A percentile compares a stretch with the other conserved stretches of the same genome.
phyloP scores from a whole-genome alignment of 2,329 filamentous ascomycete genomes.

The Didymella sp. region DNA sequence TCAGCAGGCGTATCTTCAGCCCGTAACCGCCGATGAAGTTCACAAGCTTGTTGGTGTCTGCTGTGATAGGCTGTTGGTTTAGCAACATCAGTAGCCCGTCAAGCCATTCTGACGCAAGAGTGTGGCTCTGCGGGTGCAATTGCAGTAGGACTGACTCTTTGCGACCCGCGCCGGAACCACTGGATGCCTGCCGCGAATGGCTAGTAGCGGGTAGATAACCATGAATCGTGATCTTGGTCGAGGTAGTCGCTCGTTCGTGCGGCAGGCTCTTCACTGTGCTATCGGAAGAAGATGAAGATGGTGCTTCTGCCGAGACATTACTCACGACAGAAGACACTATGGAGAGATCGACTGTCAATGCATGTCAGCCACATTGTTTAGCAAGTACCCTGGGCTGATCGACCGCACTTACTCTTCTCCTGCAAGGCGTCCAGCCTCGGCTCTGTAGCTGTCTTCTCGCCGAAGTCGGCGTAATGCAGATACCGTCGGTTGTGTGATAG shows the following conservation, averaged over 20 bases:
- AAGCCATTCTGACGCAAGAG: conserved; percentile 91
- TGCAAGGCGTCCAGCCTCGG: conserved; percentile 75
- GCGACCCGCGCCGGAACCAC: conserved; percentile 41
- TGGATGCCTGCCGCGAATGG: conserved; percentile 39
- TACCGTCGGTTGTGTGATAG: conserved; percentile 90
- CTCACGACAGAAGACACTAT: conserved; percentile 92
- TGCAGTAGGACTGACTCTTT: conserved; percentile 79
- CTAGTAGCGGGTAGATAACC: conserved; percentile 63
- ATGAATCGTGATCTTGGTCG: conserved; percentile 91
- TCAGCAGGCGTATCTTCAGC: conserved; percentile 88
- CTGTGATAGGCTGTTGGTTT: conserved; percentile 94
- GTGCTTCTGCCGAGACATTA: conserved; percentile 75
- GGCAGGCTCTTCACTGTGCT: conserved; percentile 53
- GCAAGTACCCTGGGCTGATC: conserved; percentile 15
- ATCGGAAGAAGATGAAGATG: conserved; percentile 57
- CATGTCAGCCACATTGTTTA: conserved; percentile 40
- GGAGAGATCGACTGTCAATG: conserved; percentile 72
- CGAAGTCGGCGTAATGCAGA: conserved; percentile 89
- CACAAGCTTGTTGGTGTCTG: conserved; percentile 90
- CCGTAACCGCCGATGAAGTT: conserved; percentile 88
- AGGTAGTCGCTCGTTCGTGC: conserved; percentile 50
- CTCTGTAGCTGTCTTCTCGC: conserved; percentile 66
- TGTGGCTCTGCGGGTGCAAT: conserved; percentile 81
- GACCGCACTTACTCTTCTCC: conserved; percentile 68
- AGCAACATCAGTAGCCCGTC: conserved; percentile 94